phyloP scores from a whole-genome alignment of 2,329 filamentous ascomycete genomes.

The Colletotrichum phormii region DNA sequence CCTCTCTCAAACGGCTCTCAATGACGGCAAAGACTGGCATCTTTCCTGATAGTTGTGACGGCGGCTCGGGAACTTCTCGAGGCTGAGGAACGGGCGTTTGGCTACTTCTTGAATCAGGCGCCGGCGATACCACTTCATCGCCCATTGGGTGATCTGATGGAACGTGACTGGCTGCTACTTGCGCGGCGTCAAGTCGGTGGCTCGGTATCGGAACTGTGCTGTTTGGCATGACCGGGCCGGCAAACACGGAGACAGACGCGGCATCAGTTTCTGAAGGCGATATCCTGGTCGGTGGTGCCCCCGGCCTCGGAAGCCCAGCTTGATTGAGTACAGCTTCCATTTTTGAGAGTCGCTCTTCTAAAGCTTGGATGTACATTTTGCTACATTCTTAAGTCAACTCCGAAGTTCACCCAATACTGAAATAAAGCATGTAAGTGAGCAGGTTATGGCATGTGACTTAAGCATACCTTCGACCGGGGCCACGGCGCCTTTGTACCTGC shows the following conservation, averaged over 20 bases:
- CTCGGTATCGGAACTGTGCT: background rate
- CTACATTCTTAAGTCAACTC: background rate
- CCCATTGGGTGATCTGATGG: slow-evolving; percentile 10
- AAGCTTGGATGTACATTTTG: slow-evolving; percentile 33
- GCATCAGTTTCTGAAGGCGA: slow-evolving; percentile 31
- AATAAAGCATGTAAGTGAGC: background rate
- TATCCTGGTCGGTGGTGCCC: slow-evolving; percentile 20
- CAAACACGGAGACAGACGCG: slow-evolving; percentile 20
- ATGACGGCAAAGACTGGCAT: slow-evolving; percentile 27
- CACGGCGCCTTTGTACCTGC: slow-evolving; percentile 31
- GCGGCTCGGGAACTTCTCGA: background rate
- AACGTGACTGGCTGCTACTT: slow-evolving; percentile 4
- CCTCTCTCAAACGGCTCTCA: slow-evolving; percentile 19
- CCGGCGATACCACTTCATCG: background rate
- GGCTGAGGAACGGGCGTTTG: background rate
- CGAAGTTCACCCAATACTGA: background rate
- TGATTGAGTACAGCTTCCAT: slow-evolving; percentile 33
- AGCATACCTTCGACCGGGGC: slow-evolving; percentile 30
- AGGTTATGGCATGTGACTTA: no score
- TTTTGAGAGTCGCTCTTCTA: slow-evolving; percentile 34
- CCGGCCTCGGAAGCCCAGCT: slow-evolving; percentile 23
- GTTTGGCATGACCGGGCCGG: background rate
- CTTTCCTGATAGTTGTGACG: background rate
- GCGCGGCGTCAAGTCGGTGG: background rate
- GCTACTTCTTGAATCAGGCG: background rate